Conservation (phyloP, 2,329 filamentous ascomycete species). For the Cryphonectria carpinicola region DNA sequence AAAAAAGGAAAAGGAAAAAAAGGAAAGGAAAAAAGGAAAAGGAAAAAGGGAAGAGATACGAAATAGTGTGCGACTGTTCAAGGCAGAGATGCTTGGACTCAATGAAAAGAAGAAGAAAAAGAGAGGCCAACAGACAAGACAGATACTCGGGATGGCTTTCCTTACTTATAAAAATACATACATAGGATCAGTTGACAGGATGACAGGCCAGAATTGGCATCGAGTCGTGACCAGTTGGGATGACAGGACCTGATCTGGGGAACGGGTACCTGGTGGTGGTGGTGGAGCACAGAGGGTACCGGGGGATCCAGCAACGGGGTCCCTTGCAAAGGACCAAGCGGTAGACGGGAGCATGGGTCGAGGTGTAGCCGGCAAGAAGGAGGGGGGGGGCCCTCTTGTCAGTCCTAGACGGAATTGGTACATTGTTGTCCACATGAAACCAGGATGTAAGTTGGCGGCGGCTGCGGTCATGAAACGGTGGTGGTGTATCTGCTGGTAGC, state of each 20-base stretch:
- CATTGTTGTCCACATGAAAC: constrained; percentile 16
- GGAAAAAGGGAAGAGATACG: constrained; percentile 36
- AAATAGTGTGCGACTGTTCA: constrained; percentile 51
- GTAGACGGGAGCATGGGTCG: constrained; percentile 27
- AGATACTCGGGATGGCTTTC: constrained; percentile 26
- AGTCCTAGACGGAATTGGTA: constrained; percentile 30
- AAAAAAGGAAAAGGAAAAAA: constrained; percentile 30
- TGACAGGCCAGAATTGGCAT: constrained; percentile 18
- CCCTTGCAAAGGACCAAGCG: constrained; percentile 21
- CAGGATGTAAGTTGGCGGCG: constrained; percentile 24
- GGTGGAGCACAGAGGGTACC: constrained; percentile 10
- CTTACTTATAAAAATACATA: constrained; percentile 18
- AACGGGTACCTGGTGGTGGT: background rate
- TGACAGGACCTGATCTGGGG: constrained; percentile 11
- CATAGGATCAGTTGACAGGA: constrained; percentile 15
- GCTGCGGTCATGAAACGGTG: constrained; percentile 54
- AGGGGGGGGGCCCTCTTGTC: constrained; percentile 32
- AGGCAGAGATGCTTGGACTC: constrained; percentile 40
- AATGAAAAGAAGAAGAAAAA: constrained; percentile 43
- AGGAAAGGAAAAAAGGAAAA: constrained; percentile 25
- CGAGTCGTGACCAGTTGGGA: background rate
- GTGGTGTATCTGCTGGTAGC: constrained; percentile 53
- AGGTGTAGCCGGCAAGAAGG: constrained; percentile 31
- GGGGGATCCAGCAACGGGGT: background rate
- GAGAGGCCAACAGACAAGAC: constrained; percentile 33